Evolutionary conservation across 2,329 filamentous ascomycete genomes (phyloP), one percentile per base, ranked within the genome.

Genomic region (Epichloe sibirici): DNA sequence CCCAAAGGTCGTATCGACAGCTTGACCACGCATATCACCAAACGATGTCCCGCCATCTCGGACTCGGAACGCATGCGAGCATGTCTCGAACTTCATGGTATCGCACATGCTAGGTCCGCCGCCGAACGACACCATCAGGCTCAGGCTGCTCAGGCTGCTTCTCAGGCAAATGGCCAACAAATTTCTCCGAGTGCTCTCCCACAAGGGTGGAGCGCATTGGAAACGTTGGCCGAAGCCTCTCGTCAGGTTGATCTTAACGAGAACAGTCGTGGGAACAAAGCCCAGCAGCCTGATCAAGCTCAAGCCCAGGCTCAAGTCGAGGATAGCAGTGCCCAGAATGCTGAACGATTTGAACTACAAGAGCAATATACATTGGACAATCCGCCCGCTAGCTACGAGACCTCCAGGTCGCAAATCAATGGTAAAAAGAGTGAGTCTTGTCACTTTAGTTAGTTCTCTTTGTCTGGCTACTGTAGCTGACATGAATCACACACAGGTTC

Each of bases 1-100:
- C 86, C 88, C 57, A 95, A 95, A 66, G 90, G 90, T 56, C 82
- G 90, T 56, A 85, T 88, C 62, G 90, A 96, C 63, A 88, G 82
- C 61, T 71, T 96, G 55, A 86, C 82, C 44, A 83, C 78, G 56
- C 90, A 96, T 64, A 77, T 95, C 52, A 84, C 88, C 51, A 93
- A 90, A 67, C 89, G 86, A 74, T 96, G 90, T 65, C 86, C 87
- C 42, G 86, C 85, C 51, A 83, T 94, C 50, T 81, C 83, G 57
- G 74, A 86, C 56, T 76, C 79, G 53, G 88, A 93, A 63, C 82
- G 87, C 51, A 82, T 88, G 70, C 83, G 85, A 62, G 86, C 86
- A 53, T 77, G 85, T 58, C 73, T 88, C 54, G 80, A 86, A 57
- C 76, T 90, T 17, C 82, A 88, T 63, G 85, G 86, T 57, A 77